Conservation (phyloP, 2,329 filamentous ascomycete species). For the Tympanopsis confertula region DNA sequence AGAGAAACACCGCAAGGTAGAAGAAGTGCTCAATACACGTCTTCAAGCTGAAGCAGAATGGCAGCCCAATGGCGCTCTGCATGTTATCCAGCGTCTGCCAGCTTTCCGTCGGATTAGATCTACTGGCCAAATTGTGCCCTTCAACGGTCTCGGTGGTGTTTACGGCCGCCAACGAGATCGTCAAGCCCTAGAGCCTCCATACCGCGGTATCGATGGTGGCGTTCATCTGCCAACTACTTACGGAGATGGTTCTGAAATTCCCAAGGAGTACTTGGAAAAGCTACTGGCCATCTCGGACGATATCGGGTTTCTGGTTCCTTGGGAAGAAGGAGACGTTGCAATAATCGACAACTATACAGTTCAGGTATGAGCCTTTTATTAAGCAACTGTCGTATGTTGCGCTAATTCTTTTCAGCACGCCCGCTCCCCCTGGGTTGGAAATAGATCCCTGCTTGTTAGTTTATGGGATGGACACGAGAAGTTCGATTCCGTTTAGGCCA, state of each 20-base stretch:
- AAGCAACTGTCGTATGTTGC: too few relatives aligned
- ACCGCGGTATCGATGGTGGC: constrained; percentile 3
- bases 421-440: constrained; percentile 3
- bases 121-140: constrained; percentile 3
- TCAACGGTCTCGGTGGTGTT: constrained; percentile 6
- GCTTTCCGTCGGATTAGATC: constrained; percentile 4
- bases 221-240: constrained; percentile 5
- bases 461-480: too few relatives aligned
- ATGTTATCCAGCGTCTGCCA: constrained; percentile 5
- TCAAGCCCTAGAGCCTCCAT: constrained; percentile 4
- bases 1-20: constrained; percentile 5
- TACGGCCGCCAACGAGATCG: constrained; percentile 3
- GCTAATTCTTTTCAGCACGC: too few relatives aligned
- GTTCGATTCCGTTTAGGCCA: too few relatives aligned
- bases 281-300: constrained; percentile 4
- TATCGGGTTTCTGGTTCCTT: constrained; percentile 6
- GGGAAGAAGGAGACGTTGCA: constrained; percentile 6
- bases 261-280: constrained; percentile 4
- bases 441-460: constrained; percentile 4
- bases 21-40: constrained; percentile 1
- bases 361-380: too few relatives aligned
- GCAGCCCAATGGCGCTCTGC: constrained; percentile 5
- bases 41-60: constrained; percentile 5
- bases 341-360: constrained; percentile 6
- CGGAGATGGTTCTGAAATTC: constrained; percentile 4